These are phyloP conservation scores for Verbena officinalis DNA, from an alignment of 257 asterid species.

Conservation along the genomic window DNA sequence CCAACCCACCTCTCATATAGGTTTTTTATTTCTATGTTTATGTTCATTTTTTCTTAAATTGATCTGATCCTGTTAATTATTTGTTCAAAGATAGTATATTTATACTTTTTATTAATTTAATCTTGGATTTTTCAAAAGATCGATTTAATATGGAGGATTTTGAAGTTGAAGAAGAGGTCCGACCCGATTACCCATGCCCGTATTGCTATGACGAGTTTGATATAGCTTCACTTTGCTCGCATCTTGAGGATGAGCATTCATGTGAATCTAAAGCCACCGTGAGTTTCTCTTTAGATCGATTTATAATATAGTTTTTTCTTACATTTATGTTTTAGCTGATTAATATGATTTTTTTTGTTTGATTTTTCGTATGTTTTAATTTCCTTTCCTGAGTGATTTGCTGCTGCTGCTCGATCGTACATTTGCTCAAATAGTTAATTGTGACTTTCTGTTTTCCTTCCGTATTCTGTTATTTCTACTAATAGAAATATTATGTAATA, in stretches of 20 bases:
- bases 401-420: constrained; percentile 4
- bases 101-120: neutral
- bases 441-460: constrained; percentile 12
- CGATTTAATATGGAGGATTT: constrained; percentile 64
- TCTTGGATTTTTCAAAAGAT: constrained; percentile 42
- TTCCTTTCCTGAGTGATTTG: constrained; percentile 19
- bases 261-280: constrained; percentile 72
- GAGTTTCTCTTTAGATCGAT: constrained; percentile 41
- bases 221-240: constrained; percentile 74
- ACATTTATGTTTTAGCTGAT: neutral
- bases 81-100: neutral
- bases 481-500: neutral
- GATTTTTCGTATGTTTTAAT: constrained; percentile 7
- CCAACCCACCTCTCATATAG: constrained; percentile 49
- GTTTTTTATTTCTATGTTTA: constrained; percentile 43
- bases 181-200: constrained; percentile 77
- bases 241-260: constrained; percentile 82
- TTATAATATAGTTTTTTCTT: neutral
- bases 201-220: constrained; percentile 86
- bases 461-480: neutral
- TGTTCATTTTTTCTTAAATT: constrained; percentile 5
- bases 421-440: constrained; percentile 5
- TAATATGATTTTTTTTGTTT: neutral
- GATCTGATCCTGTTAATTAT: neutral
- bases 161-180: constrained; percentile 78